A percentile compares a stretch with the other conserved stretches of the same genome.
Evolutionary conservation across 2,329 filamentous ascomycete genomes (phyloP).

Genomic region (Talaromyces sp.): DNA sequence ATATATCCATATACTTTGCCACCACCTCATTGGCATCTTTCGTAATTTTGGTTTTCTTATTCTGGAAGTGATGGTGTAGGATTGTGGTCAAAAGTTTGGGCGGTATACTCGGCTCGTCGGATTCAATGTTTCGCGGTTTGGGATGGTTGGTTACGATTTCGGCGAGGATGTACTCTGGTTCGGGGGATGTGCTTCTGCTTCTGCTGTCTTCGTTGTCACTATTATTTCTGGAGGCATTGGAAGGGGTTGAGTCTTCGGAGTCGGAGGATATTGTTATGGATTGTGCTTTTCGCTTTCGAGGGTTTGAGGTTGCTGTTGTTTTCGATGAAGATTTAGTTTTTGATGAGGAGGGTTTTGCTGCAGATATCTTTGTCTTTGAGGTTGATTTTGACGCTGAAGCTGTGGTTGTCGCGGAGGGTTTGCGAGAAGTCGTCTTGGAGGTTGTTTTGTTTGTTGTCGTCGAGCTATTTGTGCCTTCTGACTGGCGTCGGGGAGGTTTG

Average conservation of each 20-base stretch:
- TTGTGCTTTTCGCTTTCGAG: constrained; percentile 17
- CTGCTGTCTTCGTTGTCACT: constrained; percentile 16
- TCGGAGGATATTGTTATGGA: constrained; percentile 13
- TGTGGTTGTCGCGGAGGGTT: constrained; percentile 15
- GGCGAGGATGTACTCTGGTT: constrained; percentile 50
- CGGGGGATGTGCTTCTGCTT: constrained; percentile 29
- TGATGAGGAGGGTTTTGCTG: constrained; percentile 22
- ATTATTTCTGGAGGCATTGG: background rate
- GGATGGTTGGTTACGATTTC: constrained; percentile 39
- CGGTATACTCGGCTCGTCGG: constrained; percentile 58
- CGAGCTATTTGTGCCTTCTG: constrained; percentile 28
- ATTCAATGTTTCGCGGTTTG: constrained; percentile 31
- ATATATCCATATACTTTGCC: constrained; percentile 85
- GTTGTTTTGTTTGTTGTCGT: constrained; percentile 24
- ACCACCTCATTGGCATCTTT: constrained; percentile 74
- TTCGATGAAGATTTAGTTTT: constrained; percentile 12
- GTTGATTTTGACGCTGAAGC: background rate
- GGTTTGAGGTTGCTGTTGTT: constrained; percentile 23
- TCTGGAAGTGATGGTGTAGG: constrained; percentile 73
- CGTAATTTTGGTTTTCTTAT: constrained; percentile 69
- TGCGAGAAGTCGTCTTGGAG: constrained; percentile 25
- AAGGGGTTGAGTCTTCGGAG: constrained; percentile 9
- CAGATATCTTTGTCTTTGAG: background rate
- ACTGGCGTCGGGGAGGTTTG: constrained; percentile 43
- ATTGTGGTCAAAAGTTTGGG: constrained; percentile 71